A percentile compares a stretch with the other conserved stretches of the same genome.
Conservation (phyloP, 192 early-diverging fungal species). For the Diversispora eburnea region DNA sequence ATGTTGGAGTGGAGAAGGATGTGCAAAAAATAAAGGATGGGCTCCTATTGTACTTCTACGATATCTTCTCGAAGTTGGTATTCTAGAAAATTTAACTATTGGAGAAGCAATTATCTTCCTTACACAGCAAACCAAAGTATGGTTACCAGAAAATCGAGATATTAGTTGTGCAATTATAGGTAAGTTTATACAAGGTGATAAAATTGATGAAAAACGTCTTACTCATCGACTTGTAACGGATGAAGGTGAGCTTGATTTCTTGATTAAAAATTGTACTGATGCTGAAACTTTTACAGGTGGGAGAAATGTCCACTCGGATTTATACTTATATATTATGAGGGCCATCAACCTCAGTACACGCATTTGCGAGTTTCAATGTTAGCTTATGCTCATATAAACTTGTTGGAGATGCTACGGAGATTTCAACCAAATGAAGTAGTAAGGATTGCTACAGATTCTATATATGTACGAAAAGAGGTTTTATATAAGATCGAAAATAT, state of each 20-base stretch:
- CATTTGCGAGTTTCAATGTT: slow-evolving; percentile 18
- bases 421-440: slow-evolving; percentile 13
- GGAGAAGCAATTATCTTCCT: slow-evolving; percentile 16
- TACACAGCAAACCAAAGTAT: slow-evolving; percentile 22
- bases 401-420: slow-evolving; percentile 10
- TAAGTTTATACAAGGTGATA: slow-evolving; percentile 17
- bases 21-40: slow-evolving; percentile 2
- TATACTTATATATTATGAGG: slow-evolving; percentile 15
- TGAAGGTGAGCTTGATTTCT: slow-evolving; percentile 13
- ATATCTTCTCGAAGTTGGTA: too few relatives aligned
- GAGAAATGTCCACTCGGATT: slow-evolving; percentile 5
- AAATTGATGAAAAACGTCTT: slow-evolving; percentile 14
- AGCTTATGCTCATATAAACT: slow-evolving; percentile 12
- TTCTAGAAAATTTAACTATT: too few relatives aligned
- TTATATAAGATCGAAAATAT: slow-evolving; percentile 21
- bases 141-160: slow-evolving; percentile 12
- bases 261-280: slow-evolving; percentile 11
- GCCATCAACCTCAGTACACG: slow-evolving; percentile 11
- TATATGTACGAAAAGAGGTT: slow-evolving; percentile 1
- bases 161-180: slow-evolving; percentile 19
- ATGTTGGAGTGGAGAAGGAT: neutral
- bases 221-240: too few relatives aligned
- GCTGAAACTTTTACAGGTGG: slow-evolving; percentile 4
- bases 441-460: slow-evolving; percentile 9
- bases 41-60: too few relatives aligned